These are phyloP conservation scores for Coniochaeta pulveracea DNA, from an alignment of 2,329 filamentous ascomycete genomes.

Conservation along the genomic window DNA sequence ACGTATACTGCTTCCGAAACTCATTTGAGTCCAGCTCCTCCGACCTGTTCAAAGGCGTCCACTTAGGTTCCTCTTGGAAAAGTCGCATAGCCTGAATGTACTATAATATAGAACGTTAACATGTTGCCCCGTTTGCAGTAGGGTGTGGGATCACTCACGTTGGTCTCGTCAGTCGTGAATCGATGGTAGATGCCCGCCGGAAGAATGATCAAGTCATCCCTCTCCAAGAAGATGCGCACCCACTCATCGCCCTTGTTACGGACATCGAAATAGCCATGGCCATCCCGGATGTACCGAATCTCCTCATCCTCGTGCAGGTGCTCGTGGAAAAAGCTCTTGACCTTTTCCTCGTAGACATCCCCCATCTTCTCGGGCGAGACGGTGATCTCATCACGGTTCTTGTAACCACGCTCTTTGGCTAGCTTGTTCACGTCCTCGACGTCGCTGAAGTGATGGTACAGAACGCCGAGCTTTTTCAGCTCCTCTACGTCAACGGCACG, in stretches of 20 bases:
- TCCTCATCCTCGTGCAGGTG: slow-evolving; percentile 98
- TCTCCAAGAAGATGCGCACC: slow-evolving; percentile 76
- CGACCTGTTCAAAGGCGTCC: slow-evolving; percentile 83
- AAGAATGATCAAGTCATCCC: slow-evolving; percentile 83
- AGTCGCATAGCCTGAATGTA: slow-evolving; percentile 93
- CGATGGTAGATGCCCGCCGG: slow-evolving; percentile 95
- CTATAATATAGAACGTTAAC: slow-evolving; percentile 44
- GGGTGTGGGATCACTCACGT: slow-evolving; percentile 48
- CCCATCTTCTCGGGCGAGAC: slow-evolving; percentile 83
- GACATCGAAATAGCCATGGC: slow-evolving; percentile 89
- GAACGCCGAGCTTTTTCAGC: slow-evolving; percentile 65
- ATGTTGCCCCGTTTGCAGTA: not conserved
- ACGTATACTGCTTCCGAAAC: slow-evolving; percentile 68
- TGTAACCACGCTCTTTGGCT: slow-evolving; percentile 68
- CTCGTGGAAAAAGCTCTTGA: slow-evolving; percentile 88
- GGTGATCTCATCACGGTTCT: slow-evolving; percentile 87
- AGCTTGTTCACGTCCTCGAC: slow-evolving; percentile 61
- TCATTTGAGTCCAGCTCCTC: slow-evolving; percentile 67
- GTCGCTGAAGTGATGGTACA: slow-evolving; percentile 59
- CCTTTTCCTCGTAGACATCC: slow-evolving; percentile 80
- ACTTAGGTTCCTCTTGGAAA: slow-evolving; percentile 98
- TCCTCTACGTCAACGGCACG: slow-evolving; percentile 51
- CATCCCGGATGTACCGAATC: slow-evolving; percentile 86
- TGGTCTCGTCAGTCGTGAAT: slow-evolving; percentile 86
- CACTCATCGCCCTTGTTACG: slow-evolving; percentile 72